phyloP scores from a whole-genome alignment of 1,139 yeast genomes.

The Trichomonascaceae sp. region DNA sequence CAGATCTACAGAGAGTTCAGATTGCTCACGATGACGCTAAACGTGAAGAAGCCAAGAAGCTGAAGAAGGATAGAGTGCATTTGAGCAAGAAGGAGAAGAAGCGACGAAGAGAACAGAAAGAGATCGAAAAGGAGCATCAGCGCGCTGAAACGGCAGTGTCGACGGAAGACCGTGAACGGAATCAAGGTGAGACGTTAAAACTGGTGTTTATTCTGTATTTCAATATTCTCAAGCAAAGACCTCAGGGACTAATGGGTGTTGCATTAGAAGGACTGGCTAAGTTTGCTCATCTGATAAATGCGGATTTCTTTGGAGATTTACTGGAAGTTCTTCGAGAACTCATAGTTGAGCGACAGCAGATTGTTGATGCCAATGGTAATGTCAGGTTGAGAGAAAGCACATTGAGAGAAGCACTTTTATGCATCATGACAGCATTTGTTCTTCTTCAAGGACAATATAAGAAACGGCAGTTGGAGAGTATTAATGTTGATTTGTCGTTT shows the following conservation, averaged over 20 bases:
- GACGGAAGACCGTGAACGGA: conserved; percentile 75
- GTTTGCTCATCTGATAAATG: conserved; percentile 87
- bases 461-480: conserved; percentile 37
- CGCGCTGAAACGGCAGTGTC: conserved; percentile 84
- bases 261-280: conserved; percentile 87
- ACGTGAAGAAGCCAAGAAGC: conserved; percentile 35
- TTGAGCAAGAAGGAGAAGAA: conserved; percentile 83
- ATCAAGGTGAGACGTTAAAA: conserved; percentile 79
- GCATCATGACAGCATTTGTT: conserved; percentile 88
- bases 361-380: conserved; percentile 28
- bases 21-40: conserved; percentile 38
- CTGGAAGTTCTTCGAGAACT: conserved; percentile 82
- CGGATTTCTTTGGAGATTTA: conserved; percentile 88
- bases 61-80: conserved; percentile 83
- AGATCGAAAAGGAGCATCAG: conserved; percentile 82
- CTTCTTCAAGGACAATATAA: conserved; percentile 59
- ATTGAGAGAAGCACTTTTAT: conserved; percentile 65
- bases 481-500: conserved; percentile 38
- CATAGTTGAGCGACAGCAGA: conserved; percentile 41
- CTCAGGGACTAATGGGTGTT: conserved; percentile 69
- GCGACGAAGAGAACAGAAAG: conserved; percentile 76
- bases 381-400: conserved; percentile 32
- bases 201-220: conserved; percentile 65
- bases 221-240: conserved; percentile 61
- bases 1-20: conserved; percentile 54